Evolutionary conservation across 495 filamentous ascomycete species (phyloP).

Genomic region (Xylaria flabelliformis): DNA sequence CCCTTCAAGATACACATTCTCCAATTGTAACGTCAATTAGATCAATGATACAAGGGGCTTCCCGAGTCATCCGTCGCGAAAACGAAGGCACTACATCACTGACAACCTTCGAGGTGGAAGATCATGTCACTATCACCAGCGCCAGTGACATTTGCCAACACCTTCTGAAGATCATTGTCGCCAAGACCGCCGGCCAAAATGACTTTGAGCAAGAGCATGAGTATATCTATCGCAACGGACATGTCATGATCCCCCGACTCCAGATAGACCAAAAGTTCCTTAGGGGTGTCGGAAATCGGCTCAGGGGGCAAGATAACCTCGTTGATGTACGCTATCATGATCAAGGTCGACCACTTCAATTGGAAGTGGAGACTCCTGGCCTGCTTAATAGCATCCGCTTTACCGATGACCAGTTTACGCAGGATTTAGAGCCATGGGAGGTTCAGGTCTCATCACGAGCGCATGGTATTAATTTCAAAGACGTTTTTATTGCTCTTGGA

Average conservation of each 20-base stretch:
- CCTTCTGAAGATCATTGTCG: not conserved
- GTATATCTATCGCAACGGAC: constrained; percentile 9
- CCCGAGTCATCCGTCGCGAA: constrained; percentile 23
- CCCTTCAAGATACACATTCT: constrained; percentile 20
- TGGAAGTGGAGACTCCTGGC: constrained; percentile 43
- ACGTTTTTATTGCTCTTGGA: constrained; percentile 60
- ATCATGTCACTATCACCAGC: constrained; percentile 6
- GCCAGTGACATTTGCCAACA: constrained; percentile 9
- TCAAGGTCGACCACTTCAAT: constrained; percentile 33
- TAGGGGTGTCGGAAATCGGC: constrained; percentile 1
- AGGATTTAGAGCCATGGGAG: constrained; percentile 41
- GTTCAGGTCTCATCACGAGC: constrained; percentile 50
- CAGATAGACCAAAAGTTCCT: constrained; percentile 19
- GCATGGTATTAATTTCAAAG: constrained; percentile 51
- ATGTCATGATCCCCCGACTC: constrained; percentile 5
- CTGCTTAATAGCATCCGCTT: constrained; percentile 43
- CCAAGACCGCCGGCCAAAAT: not conserved
- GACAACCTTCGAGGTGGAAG: constrained; percentile 18
- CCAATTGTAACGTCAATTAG: constrained; percentile 5
- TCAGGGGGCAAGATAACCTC: constrained; percentile 3
- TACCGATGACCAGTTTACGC: constrained; percentile 33
- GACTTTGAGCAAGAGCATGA: constrained; percentile 4
- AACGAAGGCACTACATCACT: constrained; percentile 24
- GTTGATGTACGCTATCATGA: constrained; percentile 27
- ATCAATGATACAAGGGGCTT: constrained; percentile 25